Base-by-base conservation (phyloP, 1,139 yeast species). In the Kodamaea arcana region DNA sequence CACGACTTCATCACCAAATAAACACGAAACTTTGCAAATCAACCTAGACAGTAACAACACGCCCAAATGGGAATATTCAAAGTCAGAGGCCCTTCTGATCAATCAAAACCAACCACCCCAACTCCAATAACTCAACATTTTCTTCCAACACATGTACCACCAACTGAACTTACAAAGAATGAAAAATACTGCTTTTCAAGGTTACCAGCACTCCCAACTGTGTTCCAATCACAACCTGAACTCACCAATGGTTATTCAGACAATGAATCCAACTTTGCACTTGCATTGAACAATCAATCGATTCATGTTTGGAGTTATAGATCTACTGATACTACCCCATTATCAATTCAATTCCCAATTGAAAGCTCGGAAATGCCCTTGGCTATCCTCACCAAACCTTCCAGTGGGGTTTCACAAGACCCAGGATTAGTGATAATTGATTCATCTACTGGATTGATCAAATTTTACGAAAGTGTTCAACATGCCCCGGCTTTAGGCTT, bases 281-380 rank as follows among this genome's bases (percentile, higher is more conserved):
- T 83, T 22, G 68, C 75, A 7, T 63, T 78, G 4, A 69, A 78
- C 15, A 65, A 62, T 18, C 58, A 67, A 11, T 63, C 76, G 27
- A 68, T 83, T 23, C 72, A 75, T 48, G 82, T 83, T 4, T 88
- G 95, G 92, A 68, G 77, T 36, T 83, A 81, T 51, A 64, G 69
- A 35, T 74, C 87, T 1, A 69, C 75, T 8, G 84, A 81, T 41
- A 56, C 65, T 17, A 61, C 72, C 3, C 87, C 94, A 0, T 65
- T 76, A 24, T 75, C 82, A 2, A 62, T 70, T 23, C 72, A 73
- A 39, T 73, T 73, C 44, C 72, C 72, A 0, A 52, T 60, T 23
- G 48, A 46, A 21, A 12, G 36, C 4, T 29, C 40, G 13, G 40
- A 50, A 16, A 46, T 61, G 29, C 72, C 92, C 0, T 57, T 80